A percentile compares a stretch with the other conserved stretches of the same genome.
phyloP scores from a whole-genome alignment of 148 eudicot genomes.

The Drosera capensis region DNA sequence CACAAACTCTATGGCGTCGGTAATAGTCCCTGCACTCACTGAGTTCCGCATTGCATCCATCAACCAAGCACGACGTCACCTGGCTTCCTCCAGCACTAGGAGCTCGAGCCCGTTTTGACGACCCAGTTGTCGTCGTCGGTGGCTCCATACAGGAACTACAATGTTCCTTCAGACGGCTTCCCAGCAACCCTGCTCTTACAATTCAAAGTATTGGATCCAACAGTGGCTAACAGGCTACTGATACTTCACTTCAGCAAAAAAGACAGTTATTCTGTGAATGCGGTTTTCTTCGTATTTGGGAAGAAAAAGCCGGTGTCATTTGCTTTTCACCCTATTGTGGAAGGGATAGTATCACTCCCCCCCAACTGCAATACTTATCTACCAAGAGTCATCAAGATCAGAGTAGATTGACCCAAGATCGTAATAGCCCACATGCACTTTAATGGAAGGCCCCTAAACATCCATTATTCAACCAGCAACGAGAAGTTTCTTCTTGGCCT shows the following conservation, averaged over 20 bases:
- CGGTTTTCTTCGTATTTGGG: too few relatives aligned
- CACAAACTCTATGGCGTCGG: slow-evolving; percentile 69
- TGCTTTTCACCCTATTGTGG: background rate
- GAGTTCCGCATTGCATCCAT: slow-evolving; percentile 51
- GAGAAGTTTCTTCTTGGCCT: background rate
- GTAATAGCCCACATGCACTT: slow-evolving; percentile 34
- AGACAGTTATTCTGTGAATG: too few relatives aligned
- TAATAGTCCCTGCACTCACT: slow-evolving; percentile 54
- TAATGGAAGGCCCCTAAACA: background rate
- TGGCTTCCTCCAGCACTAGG: slow-evolving; percentile 21
- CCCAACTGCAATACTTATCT: slow-evolving; percentile 8
- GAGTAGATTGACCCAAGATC: slow-evolving; percentile 24
- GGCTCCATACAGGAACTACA: slow-evolving; percentile 18
- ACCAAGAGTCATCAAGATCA: slow-evolving; percentile 23
- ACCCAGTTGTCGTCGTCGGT: slow-evolving; percentile 17
- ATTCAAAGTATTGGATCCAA: too few relatives aligned
- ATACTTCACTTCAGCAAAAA: background rate
- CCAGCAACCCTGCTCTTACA: slow-evolving; percentile 4
- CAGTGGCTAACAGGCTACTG: too few relatives aligned
- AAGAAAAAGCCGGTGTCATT: too few relatives aligned
- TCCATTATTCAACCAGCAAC: background rate
- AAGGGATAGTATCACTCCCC: background rate
- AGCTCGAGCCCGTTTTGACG: slow-evolving; percentile 40
- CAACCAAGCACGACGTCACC: slow-evolving; percentile 36
- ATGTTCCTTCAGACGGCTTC: slow-evolving; percentile 9